A percentile compares a stretch with the other conserved stretches of the same genome.
Conservation (phyloP, 192 early-diverging fungal genomes). For the Coemansia sp. region DNA sequence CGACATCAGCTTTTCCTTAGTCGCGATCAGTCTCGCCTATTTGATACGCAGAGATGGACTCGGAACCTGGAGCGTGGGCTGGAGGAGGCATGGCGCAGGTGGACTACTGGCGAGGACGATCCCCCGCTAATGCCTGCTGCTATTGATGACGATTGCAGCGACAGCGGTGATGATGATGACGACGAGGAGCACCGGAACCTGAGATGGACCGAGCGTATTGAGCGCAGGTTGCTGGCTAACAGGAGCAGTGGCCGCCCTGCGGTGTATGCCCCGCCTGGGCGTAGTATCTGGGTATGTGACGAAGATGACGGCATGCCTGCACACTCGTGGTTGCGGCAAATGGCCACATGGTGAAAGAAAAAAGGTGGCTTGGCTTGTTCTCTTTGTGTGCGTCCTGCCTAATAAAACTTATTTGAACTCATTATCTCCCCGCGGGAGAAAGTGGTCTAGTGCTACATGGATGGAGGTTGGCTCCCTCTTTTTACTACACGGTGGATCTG, state of each 20-base stretch:
- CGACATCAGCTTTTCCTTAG: conserved; percentile 69
- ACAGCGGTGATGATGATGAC: background rate
- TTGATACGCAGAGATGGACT: conserved; percentile 87
- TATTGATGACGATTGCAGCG: background rate
- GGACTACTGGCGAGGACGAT: conserved; percentile 56
- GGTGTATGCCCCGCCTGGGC: conserved; percentile 41
- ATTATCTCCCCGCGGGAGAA: background rate
- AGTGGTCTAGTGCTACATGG: background rate
- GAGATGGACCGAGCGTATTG: conserved; percentile 31
- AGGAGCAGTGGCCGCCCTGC: background rate
- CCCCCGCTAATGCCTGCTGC: background rate
- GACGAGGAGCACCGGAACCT: background rate
- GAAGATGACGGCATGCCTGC: conserved; percentile 52
- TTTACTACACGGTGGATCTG: background rate
- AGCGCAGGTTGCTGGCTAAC: conserved; percentile 18
- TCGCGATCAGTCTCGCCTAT: conserved; percentile 76
- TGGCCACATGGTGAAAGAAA: conserved; percentile 27
- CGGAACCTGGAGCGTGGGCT: conserved; percentile 75
- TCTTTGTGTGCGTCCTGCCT: background rate
- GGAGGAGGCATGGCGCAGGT: conserved; percentile 69
- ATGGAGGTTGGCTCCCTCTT: too few relatives aligned
- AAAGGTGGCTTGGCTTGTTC: background rate
- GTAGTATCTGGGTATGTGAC: conserved; percentile 50
- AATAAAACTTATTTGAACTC: background rate
- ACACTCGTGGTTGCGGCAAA: conserved; percentile 39